Evolutionary conservation across 1,139 yeast species (phyloP).

Genomic region (Diutina mesorugosa): DNA sequence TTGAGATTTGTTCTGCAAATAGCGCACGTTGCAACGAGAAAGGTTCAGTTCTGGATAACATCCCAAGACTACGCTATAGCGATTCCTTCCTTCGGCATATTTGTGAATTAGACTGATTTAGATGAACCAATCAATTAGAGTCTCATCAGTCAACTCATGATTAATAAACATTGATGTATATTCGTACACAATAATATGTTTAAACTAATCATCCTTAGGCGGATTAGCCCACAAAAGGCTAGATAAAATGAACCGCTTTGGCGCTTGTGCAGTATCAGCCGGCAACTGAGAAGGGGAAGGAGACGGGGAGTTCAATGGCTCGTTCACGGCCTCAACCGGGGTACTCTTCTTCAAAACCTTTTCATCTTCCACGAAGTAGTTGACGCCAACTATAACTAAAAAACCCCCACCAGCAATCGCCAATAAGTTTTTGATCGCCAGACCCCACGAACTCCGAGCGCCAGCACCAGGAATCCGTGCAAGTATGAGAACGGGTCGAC

Average conservation of each 20-base stretch:
- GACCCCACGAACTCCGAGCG: slow-evolving; percentile 6
- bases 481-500: slow-evolving; percentile 16
- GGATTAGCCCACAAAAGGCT: background rate
- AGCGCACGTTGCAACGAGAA: background rate
- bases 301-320: background rate
- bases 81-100: too few species aligned
- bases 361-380: slow-evolving; percentile 9
- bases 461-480: slow-evolving; percentile 2
- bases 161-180: background rate
- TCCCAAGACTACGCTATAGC: too few species aligned
- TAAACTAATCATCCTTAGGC: background rate
- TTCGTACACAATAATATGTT: background rate
- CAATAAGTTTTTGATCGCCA: slow-evolving; percentile 14
- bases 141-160: slow-evolving; percentile 10
- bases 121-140: slow-evolving; percentile 13
- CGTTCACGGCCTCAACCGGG: background rate
- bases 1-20: background rate
- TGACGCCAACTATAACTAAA: slow-evolving; percentile 16
- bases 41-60: too few species aligned
- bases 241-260: background rate
- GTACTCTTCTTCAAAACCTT: background rate
- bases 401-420: slow-evolving; percentile 24
- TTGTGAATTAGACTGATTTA: background rate
- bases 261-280: background rate
- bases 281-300: background rate